A percentile compares a stretch with the other conserved stretches of the same genome.
Conservation (phyloP, 768 basidiomycete species). For the Coprinopsis cinerea region DNA sequence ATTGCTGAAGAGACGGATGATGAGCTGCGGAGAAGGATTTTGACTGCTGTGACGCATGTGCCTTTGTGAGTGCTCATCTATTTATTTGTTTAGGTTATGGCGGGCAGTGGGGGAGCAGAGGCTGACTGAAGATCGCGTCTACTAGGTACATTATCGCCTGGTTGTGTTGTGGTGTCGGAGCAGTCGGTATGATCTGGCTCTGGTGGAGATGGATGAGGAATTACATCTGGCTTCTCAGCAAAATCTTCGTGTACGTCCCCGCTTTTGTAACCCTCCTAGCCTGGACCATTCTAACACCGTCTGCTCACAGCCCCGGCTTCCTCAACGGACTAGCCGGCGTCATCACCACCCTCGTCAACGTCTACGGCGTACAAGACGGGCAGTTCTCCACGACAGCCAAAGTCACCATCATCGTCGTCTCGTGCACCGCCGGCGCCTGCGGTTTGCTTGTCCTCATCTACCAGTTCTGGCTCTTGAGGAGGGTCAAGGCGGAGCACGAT, state of each 20-base stretch:
- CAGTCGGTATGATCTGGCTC: conserved; percentile 48
- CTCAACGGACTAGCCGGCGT: conserved; percentile 53
- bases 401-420: conserved; percentile 44
- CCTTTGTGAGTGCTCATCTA: conserved; percentile 35
- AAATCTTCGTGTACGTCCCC: conserved; percentile 45
- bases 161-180: conserved; percentile 49
- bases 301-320: conserved; percentile 40
- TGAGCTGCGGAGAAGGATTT: conserved; percentile 3
- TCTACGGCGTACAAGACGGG: conserved; percentile 45
- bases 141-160: conserved; percentile 51
- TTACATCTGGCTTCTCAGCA: conserved; percentile 54
- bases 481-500: conserved; percentile 39
- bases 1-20: conserved; percentile 19
- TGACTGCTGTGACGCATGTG: conserved; percentile 34
- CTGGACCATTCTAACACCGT: conserved; percentile 1
- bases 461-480: conserved; percentile 37
- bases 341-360: conserved; percentile 46
- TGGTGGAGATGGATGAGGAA: conserved; percentile 58
- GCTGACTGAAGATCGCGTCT: background rate
- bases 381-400: conserved; percentile 36
- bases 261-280: background rate
- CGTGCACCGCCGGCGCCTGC: conserved; percentile 31
- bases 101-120: background rate
- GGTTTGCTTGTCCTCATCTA: conserved; percentile 37
- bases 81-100: background rate